Evolutionary conservation across 345 rosid genomes (phyloP).

Genomic region (Bruguiera gymnorhiza): DNA sequence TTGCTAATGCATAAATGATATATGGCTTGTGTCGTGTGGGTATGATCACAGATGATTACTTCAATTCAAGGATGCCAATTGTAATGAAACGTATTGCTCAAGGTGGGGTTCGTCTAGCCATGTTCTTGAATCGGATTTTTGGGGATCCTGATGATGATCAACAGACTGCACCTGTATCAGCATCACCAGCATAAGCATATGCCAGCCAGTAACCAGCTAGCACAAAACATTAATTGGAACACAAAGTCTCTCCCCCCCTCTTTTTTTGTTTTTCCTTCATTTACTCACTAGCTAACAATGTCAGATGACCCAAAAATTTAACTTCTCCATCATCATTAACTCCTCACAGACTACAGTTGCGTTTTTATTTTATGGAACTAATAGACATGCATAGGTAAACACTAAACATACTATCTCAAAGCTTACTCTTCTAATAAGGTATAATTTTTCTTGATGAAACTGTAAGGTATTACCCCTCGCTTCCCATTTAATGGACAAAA

Average conservation of each 20-base stretch:
- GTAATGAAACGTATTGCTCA: constrained; percentile 93
- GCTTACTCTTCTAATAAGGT: no score
- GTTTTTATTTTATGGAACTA: no score
- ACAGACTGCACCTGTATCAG: constrained; percentile 7
- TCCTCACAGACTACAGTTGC: no score
- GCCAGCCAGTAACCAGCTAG: no score
- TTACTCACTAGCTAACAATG: no score
- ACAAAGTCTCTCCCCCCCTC: background rate
- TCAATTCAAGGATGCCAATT: constrained; percentile 73
- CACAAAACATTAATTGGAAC: background rate
- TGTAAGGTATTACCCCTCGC: no score
- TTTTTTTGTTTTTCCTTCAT: background rate
- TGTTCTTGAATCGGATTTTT: constrained; percentile 67
- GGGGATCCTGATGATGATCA: constrained; percentile 37
- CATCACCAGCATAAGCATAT: constrained; percentile 41
- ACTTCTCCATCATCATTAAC: no score
- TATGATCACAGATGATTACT: constrained; percentile 65
- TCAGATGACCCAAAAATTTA: no score
- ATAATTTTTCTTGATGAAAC: no score
- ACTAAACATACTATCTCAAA: no score
- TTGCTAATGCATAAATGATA: background rate
- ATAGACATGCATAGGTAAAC: no score
- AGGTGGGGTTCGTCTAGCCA: constrained; percentile 86
- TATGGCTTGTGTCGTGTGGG: background rate
- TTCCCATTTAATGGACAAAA: no score